phyloP scores from a whole-genome alignment of 1,139 yeast species.

The Yamadazyma taylorii region DNA sequence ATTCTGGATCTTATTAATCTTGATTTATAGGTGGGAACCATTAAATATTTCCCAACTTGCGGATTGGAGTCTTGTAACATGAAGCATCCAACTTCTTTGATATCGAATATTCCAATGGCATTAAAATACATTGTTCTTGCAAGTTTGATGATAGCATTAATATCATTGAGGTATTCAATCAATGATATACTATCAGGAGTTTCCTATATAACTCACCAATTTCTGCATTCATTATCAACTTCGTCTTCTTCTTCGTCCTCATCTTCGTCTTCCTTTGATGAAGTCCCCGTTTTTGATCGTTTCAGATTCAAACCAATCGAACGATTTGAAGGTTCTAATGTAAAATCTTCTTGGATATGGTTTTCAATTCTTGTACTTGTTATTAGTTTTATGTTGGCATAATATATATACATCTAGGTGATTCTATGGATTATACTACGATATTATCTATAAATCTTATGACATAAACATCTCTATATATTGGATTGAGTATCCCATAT shows the following conservation, averaged over 20 bases:
- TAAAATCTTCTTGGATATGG: slow-evolving; percentile 21
- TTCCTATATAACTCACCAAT: neutral
- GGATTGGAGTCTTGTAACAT: slow-evolving; percentile 7
- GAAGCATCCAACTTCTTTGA: slow-evolving; percentile 2
- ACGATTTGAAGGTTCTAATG: slow-evolving; percentile 22
- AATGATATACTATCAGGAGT: slow-evolving; percentile 5
- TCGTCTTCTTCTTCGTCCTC: no score
- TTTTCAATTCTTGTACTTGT: slow-evolving; percentile 7
- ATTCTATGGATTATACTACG: neutral
- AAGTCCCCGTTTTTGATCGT: slow-evolving; percentile 15
- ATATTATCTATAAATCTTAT: no score
- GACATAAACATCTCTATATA: neutral
- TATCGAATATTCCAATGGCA: neutral
- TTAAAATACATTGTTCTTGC: slow-evolving; percentile 4
- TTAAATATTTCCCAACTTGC: slow-evolving; percentile 4
- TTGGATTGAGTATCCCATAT: slow-evolving; percentile 57
- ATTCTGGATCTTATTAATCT: slow-evolving; percentile 6
- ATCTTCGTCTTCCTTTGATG: no score
- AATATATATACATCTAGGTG: slow-evolving; percentile 14
- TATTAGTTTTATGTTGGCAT: slow-evolving; percentile 39
- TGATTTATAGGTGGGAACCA: slow-evolving; percentile 13
- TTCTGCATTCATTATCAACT: neutral
- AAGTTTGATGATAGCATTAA: slow-evolving; percentile 3
- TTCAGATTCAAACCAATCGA: slow-evolving; percentile 23
- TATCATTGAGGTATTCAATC: slow-evolving; percentile 8